Percentiles rank a stretch among this genome's conserved stretches.
Conservation (phyloP, 768 basidiomycete genomes). For the Trametes cubensis region DNA sequence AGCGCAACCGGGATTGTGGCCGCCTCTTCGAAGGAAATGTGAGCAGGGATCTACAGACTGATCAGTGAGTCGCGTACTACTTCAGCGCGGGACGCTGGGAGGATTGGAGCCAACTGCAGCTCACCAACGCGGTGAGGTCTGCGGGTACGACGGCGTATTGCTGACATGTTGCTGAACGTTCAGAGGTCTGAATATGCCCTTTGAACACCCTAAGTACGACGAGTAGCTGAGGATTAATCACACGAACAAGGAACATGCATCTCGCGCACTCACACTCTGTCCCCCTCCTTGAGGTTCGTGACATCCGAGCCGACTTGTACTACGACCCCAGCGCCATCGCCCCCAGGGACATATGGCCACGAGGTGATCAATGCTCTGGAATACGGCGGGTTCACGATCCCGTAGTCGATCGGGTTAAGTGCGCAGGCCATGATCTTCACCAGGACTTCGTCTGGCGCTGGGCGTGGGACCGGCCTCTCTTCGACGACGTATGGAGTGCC, state of each 20-base stretch:
- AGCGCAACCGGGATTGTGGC: constrained; percentile 35
- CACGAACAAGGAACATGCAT: too few relatives aligned
- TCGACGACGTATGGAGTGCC: constrained; percentile 5
- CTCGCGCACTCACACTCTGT: constrained; percentile 36
- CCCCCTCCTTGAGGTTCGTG: constrained; percentile 40
- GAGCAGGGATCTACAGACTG: constrained; percentile 30
- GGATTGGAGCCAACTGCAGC: not conserved
- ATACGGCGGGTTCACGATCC: constrained; percentile 20
- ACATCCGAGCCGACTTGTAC: constrained; percentile 44
- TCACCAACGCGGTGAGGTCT: constrained; percentile 28
- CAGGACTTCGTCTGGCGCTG: constrained; percentile 33
- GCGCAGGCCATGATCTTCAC: constrained; percentile 34
- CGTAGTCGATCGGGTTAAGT: constrained; percentile 40
- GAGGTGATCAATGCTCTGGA: constrained; percentile 32
- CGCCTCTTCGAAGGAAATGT: constrained; percentile 35
- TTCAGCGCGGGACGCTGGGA: not conserved
- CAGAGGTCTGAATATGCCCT: too few relatives aligned
- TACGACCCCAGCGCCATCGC: constrained; percentile 44
- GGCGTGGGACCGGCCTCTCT: constrained; percentile 1
- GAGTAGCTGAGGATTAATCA: not conserved
- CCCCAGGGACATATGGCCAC: constrained; percentile 43
- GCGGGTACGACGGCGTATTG: constrained; percentile 31
- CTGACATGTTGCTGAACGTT: constrained; percentile 27
- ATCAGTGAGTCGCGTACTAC: not conserved
- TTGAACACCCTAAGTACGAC: too few relatives aligned